phyloP scores from a whole-genome alignment of 1,284 basidiomycete species.

The Gastroboletus turbinatus region DNA sequence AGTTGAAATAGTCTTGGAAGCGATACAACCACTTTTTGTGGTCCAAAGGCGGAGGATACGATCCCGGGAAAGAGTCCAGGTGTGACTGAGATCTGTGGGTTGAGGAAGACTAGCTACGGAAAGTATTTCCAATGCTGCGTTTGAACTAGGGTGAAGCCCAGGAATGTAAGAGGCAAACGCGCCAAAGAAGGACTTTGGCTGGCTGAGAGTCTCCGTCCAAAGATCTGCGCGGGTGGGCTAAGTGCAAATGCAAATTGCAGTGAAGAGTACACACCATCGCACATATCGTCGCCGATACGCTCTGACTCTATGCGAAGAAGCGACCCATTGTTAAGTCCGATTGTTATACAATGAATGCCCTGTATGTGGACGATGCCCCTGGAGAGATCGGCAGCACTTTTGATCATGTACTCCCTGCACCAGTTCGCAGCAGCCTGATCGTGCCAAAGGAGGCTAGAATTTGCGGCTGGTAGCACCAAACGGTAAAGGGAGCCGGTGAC shows the following conservation, averaged over 20 bases:
- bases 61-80: conserved; percentile 89
- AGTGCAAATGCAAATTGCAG: conserved; percentile 2
- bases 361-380: conserved; percentile 66
- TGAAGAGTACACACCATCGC: conserved; percentile 48
- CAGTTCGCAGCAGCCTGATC: conserved; percentile 52
- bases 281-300: conserved; percentile 47
- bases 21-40: conserved; percentile 64
- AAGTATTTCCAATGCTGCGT: conserved; percentile 57
- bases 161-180: conserved; percentile 68
- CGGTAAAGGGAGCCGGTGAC: conserved; percentile 74
- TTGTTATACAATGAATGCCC: conserved; percentile 64
- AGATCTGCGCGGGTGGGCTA: conserved; percentile 43
- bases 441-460: conserved; percentile 56
- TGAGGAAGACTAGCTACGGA: conserved; percentile 66
- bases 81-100: conserved; percentile 68
- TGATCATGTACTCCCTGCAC: conserved; percentile 69
- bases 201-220: conserved; percentile 66
- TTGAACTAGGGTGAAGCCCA: conserved; percentile 44
- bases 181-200: conserved; percentile 61
- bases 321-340: conserved; percentile 68
- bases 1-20: conserved; percentile 51
- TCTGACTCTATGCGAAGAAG: conserved; percentile 72
- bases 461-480: conserved; percentile 63
- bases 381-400: conserved; percentile 45
- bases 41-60: conserved; percentile 84